Base-by-base conservation (phyloP, 306 rosid genomes). In the Hippophae gyantsensis region DNA sequence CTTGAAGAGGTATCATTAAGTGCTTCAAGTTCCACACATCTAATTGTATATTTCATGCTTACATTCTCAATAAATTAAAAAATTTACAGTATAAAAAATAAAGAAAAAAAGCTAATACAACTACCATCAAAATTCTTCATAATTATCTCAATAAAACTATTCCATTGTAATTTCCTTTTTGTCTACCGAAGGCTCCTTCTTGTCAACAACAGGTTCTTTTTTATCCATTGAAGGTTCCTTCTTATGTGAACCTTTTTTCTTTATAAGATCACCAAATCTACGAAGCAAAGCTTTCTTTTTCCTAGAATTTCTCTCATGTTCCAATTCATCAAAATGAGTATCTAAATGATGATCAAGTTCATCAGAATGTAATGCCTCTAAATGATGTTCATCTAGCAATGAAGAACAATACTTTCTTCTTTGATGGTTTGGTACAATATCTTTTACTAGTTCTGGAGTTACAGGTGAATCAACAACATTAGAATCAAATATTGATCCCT, bases 241-340 rank as follows among this genome's bases (percentile, higher is more conserved):
- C 58, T 44, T 68, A 60, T 50, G 42, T 13, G 44, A 43, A 59
- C 78, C 55, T 52, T 64, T 85, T 75, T 90, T 90, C 43, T 79
- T 74, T 60, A 87, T 67, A 56, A 90, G 90, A 72, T 85, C 96
- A 5, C 96, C 96, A 69, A 90, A 87, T 72, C 96, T 85, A 52
- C 86, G 67, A 0, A 87, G 58, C 65, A 90, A 71, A 13, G 94
- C 95, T 55, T 69, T 87, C 71, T 92, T 84, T 61, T 90, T 90
- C 43, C 96, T 79, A 0, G 86, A 79, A 76, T 72, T 82, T 40
- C 70, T 72, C 9, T 81, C 94, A 50, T 52, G 45, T 25, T 87
- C 89, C 0, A 54, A 5, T 8, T 32, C 38, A 32, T 32, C 38
- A 32, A 77, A 85, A 54, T 83, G 84, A 54, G 61, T 72, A 72